A percentile compares a stretch with the other conserved stretches of the same genome.
Evolutionary conservation across 1,284 basidiomycete species (phyloP).

Genomic region (Fomitopsis betulina): DNA sequence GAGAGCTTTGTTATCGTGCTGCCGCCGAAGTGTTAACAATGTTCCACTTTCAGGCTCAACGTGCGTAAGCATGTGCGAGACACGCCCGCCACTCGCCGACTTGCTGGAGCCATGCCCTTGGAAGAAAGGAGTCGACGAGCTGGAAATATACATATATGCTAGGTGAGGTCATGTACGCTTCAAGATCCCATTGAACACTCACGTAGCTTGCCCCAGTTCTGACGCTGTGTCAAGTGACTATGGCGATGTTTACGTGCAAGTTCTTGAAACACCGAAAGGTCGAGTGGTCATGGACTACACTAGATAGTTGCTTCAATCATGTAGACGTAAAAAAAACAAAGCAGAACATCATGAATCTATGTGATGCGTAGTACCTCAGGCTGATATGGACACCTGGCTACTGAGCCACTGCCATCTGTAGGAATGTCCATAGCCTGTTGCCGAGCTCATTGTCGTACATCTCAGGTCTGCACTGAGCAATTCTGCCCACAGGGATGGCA

Average conservation of each 20-base stretch:
- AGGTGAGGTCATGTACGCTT: not conserved
- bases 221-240: too few species aligned
- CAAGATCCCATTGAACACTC: too few species aligned
- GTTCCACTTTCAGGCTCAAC: not conserved
- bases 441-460: conserved; percentile 26
- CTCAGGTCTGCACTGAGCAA: conserved; percentile 15
- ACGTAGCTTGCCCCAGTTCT: too few species aligned
- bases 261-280: too few species aligned
- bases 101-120: not conserved
- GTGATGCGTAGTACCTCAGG: too few species aligned
- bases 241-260: too few species aligned
- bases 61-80: not conserved
- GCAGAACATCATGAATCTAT: too few species aligned
- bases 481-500: conserved; percentile 35
- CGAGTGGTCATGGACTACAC: too few species aligned
- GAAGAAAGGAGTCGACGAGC: not conserved
- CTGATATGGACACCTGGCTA: too few species aligned
- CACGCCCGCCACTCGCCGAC: conserved; percentile 21
- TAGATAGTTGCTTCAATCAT: too few species aligned
- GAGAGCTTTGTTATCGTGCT: not conserved
- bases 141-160: not conserved
- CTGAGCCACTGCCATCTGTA: too few species aligned
- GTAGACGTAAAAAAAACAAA: too few species aligned
- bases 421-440: conserved; percentile 28
- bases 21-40: not conserved